Conservation (phyloP, 2,329 filamentous ascomycete genomes). For the Trichocomaceae sp. region DNA sequence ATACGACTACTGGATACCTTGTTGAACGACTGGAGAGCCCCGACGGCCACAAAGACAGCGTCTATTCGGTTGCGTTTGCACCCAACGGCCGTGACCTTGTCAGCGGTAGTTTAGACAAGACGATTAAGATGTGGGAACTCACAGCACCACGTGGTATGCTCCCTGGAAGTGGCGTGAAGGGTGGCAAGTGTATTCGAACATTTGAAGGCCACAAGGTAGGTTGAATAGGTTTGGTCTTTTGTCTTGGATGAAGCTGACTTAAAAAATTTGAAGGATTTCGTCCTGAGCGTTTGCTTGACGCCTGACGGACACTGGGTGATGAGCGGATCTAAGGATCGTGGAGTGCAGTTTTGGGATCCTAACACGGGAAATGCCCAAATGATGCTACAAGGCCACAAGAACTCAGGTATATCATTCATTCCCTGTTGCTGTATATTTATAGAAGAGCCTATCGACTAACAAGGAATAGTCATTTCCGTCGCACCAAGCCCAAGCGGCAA, state of each 20-base stretch:
- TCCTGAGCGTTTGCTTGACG: constrained; percentile 89
- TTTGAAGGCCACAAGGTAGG: constrained; percentile 92
- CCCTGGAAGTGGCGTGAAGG: constrained; percentile 63
- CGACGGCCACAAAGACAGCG: constrained; percentile 92
- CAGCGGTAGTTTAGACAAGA: constrained; percentile 92
- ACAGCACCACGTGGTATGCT: constrained; percentile 62
- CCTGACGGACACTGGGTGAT: constrained; percentile 94
- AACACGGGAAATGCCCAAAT: constrained; percentile 88
- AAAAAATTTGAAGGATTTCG: constrained; percentile 70
- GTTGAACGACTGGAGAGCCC: constrained; percentile 88
- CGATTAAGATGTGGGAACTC: constrained; percentile 99
- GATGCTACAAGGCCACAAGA: constrained; percentile 98
- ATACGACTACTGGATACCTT: constrained; percentile 75
- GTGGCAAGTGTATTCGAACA: constrained; percentile 89
- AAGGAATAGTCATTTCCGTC: constrained; percentile 73
- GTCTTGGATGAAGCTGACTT: constrained; percentile 16
- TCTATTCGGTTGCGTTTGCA: constrained; percentile 93
- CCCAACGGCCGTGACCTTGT: constrained; percentile 89
- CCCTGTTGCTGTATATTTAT: neutral
- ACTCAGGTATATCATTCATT: constrained; percentile 65
- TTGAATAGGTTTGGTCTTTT: constrained; percentile 16
- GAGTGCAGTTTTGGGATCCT: constrained; percentile 98
- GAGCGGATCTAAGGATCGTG: constrained; percentile 92
- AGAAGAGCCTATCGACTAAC: constrained; percentile 15
- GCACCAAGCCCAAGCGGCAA: constrained; percentile 83